Evolutionary conservation across 139 green algal species (phyloP).

Genomic region (Pleodorina starrii): DNA sequence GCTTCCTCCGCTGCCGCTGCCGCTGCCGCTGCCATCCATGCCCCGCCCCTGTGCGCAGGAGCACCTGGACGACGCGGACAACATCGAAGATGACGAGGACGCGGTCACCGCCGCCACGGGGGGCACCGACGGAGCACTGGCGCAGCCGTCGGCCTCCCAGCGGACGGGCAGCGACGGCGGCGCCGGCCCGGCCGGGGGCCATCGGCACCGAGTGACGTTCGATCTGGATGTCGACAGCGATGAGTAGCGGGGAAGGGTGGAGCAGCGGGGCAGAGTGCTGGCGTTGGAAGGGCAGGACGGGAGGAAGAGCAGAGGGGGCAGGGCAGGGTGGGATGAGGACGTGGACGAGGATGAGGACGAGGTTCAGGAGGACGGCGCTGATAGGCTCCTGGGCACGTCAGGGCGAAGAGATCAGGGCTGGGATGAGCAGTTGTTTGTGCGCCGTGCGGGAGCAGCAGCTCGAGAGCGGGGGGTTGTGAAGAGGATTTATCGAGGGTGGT

Average conservation of each 20-base stretch:
- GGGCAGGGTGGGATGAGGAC: no score
- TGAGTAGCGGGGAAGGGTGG: neutral
- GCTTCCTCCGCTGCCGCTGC: no score
- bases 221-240: neutral
- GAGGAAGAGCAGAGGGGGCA: neutral
- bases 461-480: no score
- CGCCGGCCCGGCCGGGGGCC: neutral
- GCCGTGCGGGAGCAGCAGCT: no score
- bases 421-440: no score
- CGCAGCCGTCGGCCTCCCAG: conserved; percentile 1
- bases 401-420: no score
- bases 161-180: conserved; percentile 5
- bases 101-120: neutral
- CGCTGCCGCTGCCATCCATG: no score
- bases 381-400: neutral
- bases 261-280: neutral
- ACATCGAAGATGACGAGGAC: conserved; percentile 41
- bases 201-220: conserved; percentile 20
- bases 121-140: neutral
- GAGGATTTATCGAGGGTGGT: no score
- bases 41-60: conserved; percentile 6
- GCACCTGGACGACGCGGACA: conserved; percentile 42
- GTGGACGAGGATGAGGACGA: no score
- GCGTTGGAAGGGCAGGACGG: neutral
- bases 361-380: no score